Percentiles rank a stretch among this genome's conserved stretches.
Evolutionary conservation across 2,329 filamentous ascomycete genomes (phyloP).

Genomic region (Camillea tinctor): DNA sequence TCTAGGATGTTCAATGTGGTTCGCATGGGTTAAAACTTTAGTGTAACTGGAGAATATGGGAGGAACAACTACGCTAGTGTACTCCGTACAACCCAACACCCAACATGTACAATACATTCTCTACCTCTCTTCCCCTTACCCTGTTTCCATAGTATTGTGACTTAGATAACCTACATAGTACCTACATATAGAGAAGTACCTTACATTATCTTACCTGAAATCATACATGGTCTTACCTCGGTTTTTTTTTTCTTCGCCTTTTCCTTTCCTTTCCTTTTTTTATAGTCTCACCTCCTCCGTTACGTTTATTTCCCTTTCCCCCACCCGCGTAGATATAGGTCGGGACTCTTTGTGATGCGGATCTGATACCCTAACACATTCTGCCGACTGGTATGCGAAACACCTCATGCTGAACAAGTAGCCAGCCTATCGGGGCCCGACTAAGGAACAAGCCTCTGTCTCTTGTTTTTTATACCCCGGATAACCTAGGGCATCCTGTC

Average conservation of each 20-base stretch:
- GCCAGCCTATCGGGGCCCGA: neutral
- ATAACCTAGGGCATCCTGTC: neutral
- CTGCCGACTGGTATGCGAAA: neutral
- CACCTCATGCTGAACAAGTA: neutral
- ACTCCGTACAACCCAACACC: no score
- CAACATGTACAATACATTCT: no score
- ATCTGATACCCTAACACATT: neutral
- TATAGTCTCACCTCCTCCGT: neutral
- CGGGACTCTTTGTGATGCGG: neutral
- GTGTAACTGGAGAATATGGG: no score
- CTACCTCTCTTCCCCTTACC: no score
- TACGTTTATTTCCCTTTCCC: neutral
- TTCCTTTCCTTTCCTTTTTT: neutral
- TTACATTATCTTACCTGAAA: neutral
- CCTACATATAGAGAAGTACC: no score
- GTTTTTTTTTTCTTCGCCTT: neutral
- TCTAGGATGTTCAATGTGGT: no score
- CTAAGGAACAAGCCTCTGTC: neutral
- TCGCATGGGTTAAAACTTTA: no score
- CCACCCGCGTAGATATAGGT: neutral
- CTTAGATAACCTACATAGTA: no score
- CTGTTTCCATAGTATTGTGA: no score
- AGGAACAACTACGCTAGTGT: no score
- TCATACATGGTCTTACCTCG: neutral
- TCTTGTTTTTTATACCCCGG: neutral